Conservation (phyloP, 768 basidiomycete species). For the Amanita inopinata region DNA sequence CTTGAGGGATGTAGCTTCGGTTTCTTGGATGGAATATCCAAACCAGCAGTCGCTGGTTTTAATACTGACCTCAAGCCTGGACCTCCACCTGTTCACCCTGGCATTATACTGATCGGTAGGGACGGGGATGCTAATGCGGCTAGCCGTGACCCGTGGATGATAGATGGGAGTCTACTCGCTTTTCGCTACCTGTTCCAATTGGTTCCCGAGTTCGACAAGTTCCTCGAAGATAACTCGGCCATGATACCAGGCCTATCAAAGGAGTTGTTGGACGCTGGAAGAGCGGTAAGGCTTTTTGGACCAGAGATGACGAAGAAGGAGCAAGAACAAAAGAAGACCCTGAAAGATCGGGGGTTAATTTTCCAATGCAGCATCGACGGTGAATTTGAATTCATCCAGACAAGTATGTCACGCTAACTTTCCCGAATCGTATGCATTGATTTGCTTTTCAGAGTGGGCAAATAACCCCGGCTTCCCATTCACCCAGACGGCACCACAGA, state of each 20-base stretch:
- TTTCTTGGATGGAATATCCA: constrained; percentile 42
- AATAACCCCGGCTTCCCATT: constrained; percentile 28
- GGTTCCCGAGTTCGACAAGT: constrained; percentile 43
- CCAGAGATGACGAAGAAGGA: constrained; percentile 38
- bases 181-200: constrained; percentile 43
- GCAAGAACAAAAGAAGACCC: constrained; percentile 24
- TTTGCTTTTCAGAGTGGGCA: constrained; percentile 24
- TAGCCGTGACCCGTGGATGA: constrained; percentile 31
- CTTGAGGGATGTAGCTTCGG: constrained; percentile 46
- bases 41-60: constrained; percentile 36
- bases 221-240: constrained; percentile 32
- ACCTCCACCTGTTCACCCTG: constrained; percentile 29
- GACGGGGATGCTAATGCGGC: constrained; percentile 24
- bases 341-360: constrained; percentile 37
- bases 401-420: constrained; percentile 23
- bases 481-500: constrained; percentile 17
- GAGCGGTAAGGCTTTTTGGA: constrained; percentile 43
- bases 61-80: constrained; percentile 25
- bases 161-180: constrained; percentile 41
- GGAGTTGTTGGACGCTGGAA: constrained; percentile 44
- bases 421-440: too few species aligned
- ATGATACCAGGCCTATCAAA: constrained; percentile 23
- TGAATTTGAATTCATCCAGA: constrained; percentile 34
- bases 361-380: constrained; percentile 30
- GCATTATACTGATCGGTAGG: constrained; percentile 35